phyloP scores from a whole-genome alignment of 2,329 filamentous ascomycete species.

The Aspergillus sp. region DNA sequence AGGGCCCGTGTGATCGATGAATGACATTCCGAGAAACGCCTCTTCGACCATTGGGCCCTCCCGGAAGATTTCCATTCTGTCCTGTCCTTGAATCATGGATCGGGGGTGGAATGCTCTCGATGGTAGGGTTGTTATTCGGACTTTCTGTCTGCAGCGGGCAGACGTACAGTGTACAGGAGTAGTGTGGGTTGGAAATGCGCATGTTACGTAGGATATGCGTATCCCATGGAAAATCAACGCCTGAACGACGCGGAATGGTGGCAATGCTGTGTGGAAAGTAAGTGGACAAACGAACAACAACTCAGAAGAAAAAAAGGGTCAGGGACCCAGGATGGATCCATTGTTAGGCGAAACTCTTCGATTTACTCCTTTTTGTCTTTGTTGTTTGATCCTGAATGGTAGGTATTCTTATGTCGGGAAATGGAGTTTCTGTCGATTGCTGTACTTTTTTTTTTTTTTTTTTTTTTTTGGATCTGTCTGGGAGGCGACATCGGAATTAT shows the following conservation, averaged over 20 bases:
- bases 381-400: slow-evolving; percentile 4
- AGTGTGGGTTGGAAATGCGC: neutral
- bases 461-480: neutral
- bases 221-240: neutral
- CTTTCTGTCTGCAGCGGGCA: neutral
- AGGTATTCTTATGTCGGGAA: neutral
- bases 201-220: neutral
- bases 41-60: neutral
- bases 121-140: neutral
- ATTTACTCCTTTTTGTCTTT: neutral
- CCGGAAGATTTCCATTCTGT: neutral
- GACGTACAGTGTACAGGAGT: neutral
- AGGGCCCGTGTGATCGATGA: neutral
- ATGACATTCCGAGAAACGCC: neutral
- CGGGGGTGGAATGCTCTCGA: neutral
- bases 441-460: neutral
- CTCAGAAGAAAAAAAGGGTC: neutral
- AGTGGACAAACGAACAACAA: neutral
- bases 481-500: neutral
- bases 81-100: neutral
- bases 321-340: neutral
- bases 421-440: neutral
- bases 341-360: neutral
- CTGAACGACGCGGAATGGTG: neutral
- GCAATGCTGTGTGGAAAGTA: neutral